Conservation (phyloP, 148 eudicot species). For the Arctostaphylos glauca region DNA sequence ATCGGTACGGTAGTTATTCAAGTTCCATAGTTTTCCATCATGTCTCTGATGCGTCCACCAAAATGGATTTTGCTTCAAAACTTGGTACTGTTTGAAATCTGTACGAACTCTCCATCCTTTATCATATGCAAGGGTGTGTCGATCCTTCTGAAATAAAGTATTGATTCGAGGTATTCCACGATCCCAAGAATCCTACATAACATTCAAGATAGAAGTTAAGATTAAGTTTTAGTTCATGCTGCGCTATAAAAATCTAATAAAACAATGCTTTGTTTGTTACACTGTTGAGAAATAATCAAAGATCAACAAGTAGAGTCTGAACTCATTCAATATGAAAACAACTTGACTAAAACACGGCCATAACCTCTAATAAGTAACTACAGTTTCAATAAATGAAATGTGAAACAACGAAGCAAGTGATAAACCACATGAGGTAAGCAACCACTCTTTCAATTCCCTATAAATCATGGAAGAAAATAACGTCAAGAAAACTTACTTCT, state of each 20-base stretch:
- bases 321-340: not conserved
- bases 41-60: slow-evolving; percentile 99
- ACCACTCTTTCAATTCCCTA: not conserved
- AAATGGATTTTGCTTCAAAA: slow-evolving; percentile 96
- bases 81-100: slow-evolving; percentile 97
- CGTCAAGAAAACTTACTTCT: slow-evolving; percentile 43
- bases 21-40: slow-evolving; percentile 97
- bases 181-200: slow-evolving; percentile 87
- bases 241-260: not conserved
- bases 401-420: not conserved
- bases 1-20: slow-evolving; percentile 97
- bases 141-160: slow-evolving; percentile 96
- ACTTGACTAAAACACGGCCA: not conserved
- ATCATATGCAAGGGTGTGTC: slow-evolving; percentile 98
- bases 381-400: not conserved
- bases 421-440: not conserved
- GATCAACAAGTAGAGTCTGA: not conserved
- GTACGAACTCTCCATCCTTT: slow-evolving; percentile 99
- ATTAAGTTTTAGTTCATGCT: not conserved
- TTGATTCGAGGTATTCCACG: slow-evolving; percentile 98
- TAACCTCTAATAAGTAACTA: not conserved
- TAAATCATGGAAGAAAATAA: not conserved
- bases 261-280: not conserved
- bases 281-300: not conserved
- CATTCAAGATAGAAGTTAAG: slow-evolving; percentile 13